Conservation (phyloP, 2,329 filamentous ascomycete species). For the Talaromyces sp. region DNA sequence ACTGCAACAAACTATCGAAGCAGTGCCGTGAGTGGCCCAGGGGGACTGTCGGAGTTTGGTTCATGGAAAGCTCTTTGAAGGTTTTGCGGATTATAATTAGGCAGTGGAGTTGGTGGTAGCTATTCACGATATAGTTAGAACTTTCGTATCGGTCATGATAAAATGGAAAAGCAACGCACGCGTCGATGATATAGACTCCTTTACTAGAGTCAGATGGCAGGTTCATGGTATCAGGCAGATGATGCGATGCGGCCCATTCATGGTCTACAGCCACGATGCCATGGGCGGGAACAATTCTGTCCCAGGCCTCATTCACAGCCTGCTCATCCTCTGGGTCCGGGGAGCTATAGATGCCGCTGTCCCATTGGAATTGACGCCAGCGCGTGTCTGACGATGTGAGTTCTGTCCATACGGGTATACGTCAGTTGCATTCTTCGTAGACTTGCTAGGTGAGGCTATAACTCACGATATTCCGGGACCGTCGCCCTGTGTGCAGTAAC, state of each 20-base stretch:
- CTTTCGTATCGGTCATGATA: too few relatives aligned
- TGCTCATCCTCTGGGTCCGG: neutral
- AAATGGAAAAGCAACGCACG: neutral
- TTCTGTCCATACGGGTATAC: neutral
- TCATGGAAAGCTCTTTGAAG: conserved; percentile 17
- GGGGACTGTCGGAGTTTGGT: neutral
- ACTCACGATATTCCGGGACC: neutral
- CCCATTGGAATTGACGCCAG: neutral
- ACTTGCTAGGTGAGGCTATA: too few relatives aligned
- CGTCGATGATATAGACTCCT: conserved; percentile 22
- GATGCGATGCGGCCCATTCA: conserved; percentile 21
- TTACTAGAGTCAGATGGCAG: conserved; percentile 20
- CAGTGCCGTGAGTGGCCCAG: conserved; percentile 19
- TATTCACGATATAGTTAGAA: neutral
- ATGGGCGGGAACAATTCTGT: conserved; percentile 26
- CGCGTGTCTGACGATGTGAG: neutral
- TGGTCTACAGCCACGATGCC: conserved; percentile 29
- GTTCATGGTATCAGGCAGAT: conserved; percentile 24
- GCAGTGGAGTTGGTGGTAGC: conserved; percentile 23
- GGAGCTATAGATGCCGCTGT: neutral
- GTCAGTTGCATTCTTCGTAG: neutral
- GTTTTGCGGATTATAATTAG: conserved; percentile 21
- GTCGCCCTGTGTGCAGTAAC: neutral
- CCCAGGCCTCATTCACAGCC: conserved; percentile 19
- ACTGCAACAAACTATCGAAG: conserved; percentile 21